Evolutionary conservation across 768 basidiomycete species (phyloP), one percentile per base, ranked within the genome.

Genomic region (Xerocomellus chrysenteron): DNA sequence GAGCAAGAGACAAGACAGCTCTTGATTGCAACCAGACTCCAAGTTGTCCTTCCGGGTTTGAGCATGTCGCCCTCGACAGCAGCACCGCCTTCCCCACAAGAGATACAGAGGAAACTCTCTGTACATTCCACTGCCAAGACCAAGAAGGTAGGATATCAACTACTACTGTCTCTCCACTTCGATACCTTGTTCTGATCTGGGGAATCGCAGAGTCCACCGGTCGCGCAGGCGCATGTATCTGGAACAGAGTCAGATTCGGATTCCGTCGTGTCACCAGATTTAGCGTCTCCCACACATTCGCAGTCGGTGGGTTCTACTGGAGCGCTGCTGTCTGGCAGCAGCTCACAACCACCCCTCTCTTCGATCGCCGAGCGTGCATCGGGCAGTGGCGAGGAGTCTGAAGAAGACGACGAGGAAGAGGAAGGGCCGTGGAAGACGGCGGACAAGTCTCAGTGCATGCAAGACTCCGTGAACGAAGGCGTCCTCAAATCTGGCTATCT

Each of bases 401-500:
- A 91, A 46, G 84, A 89, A 51, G 86, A 90, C 56, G 87, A 87
- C 19, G 85, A 83, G 37, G 86, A 81, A 57, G 83, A 82, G 49
- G 83, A 80, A 51, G 82, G 79, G 28, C 88, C 83, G 8, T 89
- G 86, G 86, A 81, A 78, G 67, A 76, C 78, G 35, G 80, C 78
- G 33, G 80, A 79, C 63, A 69, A 73, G 44, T 73, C 73, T 47
- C 75, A 70, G 47, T 73, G 68, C 28, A 71, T 76, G 43, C 79
- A 77, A 54, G 78, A 79, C 54, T 80, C 84, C 4, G 74, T 76
- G 13, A 86, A 86, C 55, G 87, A 88, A 66, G 82, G 79, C 47
- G 85, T 91, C 41, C 80, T 96, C 69, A 96, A 94, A 75, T 84
- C 89, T 24, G 97, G 96, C 1, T 98, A 97, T 76, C 77, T 98